Base-by-base conservation (phyloP, 140 eudicot species). In the Anethum foeniculum region DNA sequence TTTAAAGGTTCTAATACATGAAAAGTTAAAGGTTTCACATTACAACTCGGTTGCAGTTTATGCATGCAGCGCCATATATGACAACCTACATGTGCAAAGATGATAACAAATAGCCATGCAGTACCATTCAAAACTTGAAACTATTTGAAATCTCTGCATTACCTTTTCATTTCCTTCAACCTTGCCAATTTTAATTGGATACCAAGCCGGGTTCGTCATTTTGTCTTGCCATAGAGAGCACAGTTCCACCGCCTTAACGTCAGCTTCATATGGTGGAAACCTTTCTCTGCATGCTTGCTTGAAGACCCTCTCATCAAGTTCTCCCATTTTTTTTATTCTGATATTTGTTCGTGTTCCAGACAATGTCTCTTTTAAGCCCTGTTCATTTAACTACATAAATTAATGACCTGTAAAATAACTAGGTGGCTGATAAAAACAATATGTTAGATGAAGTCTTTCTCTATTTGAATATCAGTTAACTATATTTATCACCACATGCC, bases 301-400 rank as follows among this genome's bases (percentile, higher is more conserved):
- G 36, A 84, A 84, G 8, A 68, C 75, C 6, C 71, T 69, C 54
- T 4, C 65, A 47, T 84, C 82, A 8, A 84, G 48, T 27, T 76
- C 82, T 77, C 84, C 87, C 87, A 84, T 84, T 62, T 7, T 81
- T 74, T 81, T 46, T 52, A 84, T 67, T 21, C 64, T 71, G 18
- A 84, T 84, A 46, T 28, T 36, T 25, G 80, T 19, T 6, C 27
- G 36, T 34, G 68, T 5, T 10, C 47, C 46, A 12, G 5, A 44
- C 16, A 49, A 80, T 11, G 16, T 47, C 30, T 73, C 44, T 41
- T 52, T 27, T 48, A 80, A 39, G 15, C 79, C 83, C 83, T 80
- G 52, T n/a, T 32, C 7, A 34, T 32, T 9, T 11, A 0, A 68
- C 38, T 43, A 43, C 9, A 13, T 41, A 69, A 6, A 48, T 47